Conservation (phyloP, 371 early-diverging fungal genomes). For the Circinella minor region DNA sequence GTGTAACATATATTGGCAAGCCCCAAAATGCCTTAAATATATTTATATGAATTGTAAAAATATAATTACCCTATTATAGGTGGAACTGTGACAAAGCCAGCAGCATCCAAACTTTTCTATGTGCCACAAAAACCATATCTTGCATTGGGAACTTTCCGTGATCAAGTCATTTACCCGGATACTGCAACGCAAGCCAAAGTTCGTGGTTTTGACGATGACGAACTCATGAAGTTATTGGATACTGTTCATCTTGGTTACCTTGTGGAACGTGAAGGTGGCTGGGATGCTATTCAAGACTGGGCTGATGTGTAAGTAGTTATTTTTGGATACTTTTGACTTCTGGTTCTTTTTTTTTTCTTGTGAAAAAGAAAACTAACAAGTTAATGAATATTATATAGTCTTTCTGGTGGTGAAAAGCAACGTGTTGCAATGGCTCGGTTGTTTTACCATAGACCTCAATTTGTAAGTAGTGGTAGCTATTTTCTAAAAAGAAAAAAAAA, state of each 20-base stretch:
- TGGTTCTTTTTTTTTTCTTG: conserved; percentile 3
- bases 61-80: conserved; percentile 25
- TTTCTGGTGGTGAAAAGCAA: conserved; percentile 87
- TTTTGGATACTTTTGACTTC: not conserved
- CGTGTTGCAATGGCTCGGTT: conserved; percentile 83
- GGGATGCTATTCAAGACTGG: conserved; percentile 86
- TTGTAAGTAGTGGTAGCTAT: conserved; percentile 47
- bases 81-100: conserved; percentile 85
- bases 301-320: conserved; percentile 62
- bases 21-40: no score
- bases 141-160: conserved; percentile 88
- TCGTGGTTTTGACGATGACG: conserved; percentile 64
- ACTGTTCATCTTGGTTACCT: conserved; percentile 76
- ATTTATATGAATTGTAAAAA: not conserved
- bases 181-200: conserved; percentile 55
- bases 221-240: conserved; percentile 65
- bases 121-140: conserved; percentile 96
- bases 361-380: not conserved
- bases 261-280: conserved; percentile 85
- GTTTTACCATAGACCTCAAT: conserved; percentile 85
- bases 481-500: no score
- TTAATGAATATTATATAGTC: conserved; percentile 11
- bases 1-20: not conserved
- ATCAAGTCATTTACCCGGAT: conserved; percentile 89
- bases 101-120: conserved; percentile 83